Evolutionary conservation across 768 basidiomycete genomes (phyloP), one percentile per base, ranked within the genome.

Genomic region (Gloeophyllum trabeum): DNA sequence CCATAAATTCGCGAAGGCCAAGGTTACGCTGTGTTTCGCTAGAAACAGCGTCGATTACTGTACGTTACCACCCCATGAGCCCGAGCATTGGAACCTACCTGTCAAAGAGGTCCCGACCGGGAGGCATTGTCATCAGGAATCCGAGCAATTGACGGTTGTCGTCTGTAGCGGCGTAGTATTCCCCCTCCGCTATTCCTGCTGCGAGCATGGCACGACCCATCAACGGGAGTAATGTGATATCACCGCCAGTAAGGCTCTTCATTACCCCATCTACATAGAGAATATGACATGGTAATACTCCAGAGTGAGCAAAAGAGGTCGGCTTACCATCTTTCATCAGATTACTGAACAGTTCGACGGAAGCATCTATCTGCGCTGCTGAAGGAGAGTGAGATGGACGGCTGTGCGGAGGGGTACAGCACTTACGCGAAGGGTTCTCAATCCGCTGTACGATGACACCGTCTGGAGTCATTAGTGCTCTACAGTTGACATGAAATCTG

Each of bases 291-390:
- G 24, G 6, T 30, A n/a, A 16, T 6, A 24, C 12, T 5, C 6
- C 24, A 25, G 20, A 23, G 21, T 4, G 36, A 43, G n/a, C n/a
- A n/a, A 19, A 24, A 25, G 22, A 16, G 24, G 18, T 21, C 16
- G 5, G 16, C 48, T 19, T 4, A 49, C 51, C 51, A 24, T 49
- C 43, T 30, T 49, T 43, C 51, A 49, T 51, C 24, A 49, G 43
- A n/a, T n/a, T n/a, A n/a, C n/a, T n/a, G n/a, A n/a, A n/a, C n/a
- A n/a, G n/a, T n/a, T n/a, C n/a, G n/a, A n/a, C n/a, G n/a, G n/a
- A n/a, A n/a, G n/a, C n/a, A n/a, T n/a, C n/a, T n/a, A n/a, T n/a
- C n/a, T n/a, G n/a, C n/a, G n/a, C n/a, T n/a, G n/a, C n/a, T n/a
- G n/a, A n/a, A n/a, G n/a, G n/a, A n/a, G n/a, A n/a, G n/a, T n/a